Conservation (phyloP, 2,329 filamentous ascomycete genomes). For the Sporothrix phasma region DNA sequence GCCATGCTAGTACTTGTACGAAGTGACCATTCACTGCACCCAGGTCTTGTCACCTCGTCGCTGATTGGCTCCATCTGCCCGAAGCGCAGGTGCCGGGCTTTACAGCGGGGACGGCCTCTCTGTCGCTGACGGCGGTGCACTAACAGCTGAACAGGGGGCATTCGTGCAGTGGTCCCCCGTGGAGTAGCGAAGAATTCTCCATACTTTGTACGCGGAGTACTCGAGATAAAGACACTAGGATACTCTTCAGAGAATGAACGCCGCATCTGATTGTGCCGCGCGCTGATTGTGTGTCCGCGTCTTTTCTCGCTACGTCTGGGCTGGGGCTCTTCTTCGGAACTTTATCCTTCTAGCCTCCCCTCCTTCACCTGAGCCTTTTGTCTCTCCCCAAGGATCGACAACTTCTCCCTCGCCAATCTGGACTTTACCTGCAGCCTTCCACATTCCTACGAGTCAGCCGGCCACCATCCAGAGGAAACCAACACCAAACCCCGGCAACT, state of each 20-base stretch:
- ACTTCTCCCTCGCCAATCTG: not conserved
- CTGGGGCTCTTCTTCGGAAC: too few species aligned
- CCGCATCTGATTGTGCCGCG: conserved; percentile 4
- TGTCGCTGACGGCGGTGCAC: not conserved
- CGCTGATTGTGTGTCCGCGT: not conserved
- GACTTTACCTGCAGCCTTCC: not conserved
- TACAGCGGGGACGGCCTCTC: not conserved
- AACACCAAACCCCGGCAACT: not conserved
- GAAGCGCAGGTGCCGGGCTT: conserved; percentile 15
- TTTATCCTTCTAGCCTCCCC: not conserved
- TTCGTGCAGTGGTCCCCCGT: not conserved
- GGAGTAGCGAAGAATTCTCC: not conserved
- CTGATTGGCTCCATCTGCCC: conserved; percentile 26
- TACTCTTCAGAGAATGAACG: not conserved
- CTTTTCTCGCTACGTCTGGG: too few species aligned
- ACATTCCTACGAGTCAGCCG: not conserved
- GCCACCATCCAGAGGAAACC: not conserved
- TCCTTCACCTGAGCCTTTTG: not conserved
- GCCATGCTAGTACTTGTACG: too few species aligned
- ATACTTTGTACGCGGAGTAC: too few species aligned
- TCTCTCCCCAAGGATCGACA: not conserved
- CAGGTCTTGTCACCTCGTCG: not conserved
- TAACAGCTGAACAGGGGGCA: not conserved
- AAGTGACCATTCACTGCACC: not conserved
- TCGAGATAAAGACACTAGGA: too few species aligned